These are phyloP conservation scores for Pseudopithomyces maydicus DNA, from an alignment of 2,329 filamentous ascomycete species.

Conservation along the genomic window DNA sequence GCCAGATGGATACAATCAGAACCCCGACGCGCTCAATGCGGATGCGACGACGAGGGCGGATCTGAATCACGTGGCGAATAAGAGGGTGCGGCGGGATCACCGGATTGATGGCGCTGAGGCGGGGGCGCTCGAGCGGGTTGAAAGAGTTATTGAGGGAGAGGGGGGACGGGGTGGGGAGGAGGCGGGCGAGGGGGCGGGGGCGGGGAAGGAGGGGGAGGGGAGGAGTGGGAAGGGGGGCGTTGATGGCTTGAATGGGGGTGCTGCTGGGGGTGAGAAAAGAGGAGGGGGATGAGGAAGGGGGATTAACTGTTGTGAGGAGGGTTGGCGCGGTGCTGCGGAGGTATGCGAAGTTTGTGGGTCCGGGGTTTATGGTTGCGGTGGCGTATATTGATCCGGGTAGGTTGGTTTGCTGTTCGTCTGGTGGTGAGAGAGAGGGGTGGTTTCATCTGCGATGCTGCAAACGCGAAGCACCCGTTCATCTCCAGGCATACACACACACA, in stretches of 20 bases:
- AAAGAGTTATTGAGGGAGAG: conserved; percentile 10
- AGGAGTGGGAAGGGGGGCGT: conserved; percentile 7
- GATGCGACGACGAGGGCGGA: conserved; percentile 67
- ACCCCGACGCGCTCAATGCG: conserved; percentile 60
- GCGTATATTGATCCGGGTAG: conserved; percentile 56
- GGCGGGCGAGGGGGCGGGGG: conserved; percentile 10
- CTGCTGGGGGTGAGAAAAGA: conserved; percentile 3
- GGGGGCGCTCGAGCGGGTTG: conserved; percentile 15
- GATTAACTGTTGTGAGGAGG: too few species aligned
- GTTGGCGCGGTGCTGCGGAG: conserved; percentile 45
- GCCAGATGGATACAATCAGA: conserved; percentile 65
- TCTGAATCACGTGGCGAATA: conserved; percentile 65
- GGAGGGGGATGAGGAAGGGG: background rate
- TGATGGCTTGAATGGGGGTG: background rate
- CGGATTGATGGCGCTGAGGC: conserved; percentile 25
- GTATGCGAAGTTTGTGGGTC: conserved; percentile 65
- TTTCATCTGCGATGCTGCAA: too few species aligned
- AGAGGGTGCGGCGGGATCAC: conserved; percentile 55
- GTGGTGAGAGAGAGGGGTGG: too few species aligned
- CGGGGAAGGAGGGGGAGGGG: conserved; percentile 4
- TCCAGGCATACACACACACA: background rate
- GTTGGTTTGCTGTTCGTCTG: conserved; percentile 9
- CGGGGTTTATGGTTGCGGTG: conserved; percentile 66
- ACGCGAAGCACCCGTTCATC: background rate
- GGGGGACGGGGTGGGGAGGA: conserved; percentile 4